Percentiles rank a stretch among this genome's conserved stretches.
phyloP scores from a whole-genome alignment of 2,329 filamentous ascomycete species.

The Biscogniauxia sp. region DNA sequence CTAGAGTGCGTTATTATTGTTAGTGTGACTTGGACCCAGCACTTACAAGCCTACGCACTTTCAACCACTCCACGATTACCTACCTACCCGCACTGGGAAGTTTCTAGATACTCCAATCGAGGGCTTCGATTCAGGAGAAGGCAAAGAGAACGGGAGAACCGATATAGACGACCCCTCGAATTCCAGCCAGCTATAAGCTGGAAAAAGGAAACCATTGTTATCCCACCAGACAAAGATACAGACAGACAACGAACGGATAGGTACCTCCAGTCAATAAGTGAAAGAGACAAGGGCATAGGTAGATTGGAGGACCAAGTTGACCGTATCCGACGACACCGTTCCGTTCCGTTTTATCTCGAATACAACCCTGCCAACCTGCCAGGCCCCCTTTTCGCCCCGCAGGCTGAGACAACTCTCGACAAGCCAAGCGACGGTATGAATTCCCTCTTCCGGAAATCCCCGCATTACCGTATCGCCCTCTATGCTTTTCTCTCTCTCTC shows the following conservation, averaged over 20 bases:
- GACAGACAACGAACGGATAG: neutral
- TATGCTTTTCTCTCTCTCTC: constrained; percentile 6
- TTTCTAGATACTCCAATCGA: neutral
- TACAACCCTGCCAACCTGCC: neutral
- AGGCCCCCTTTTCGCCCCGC: neutral
- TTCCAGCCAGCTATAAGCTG: too few relatives aligned
- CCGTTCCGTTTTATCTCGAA: neutral
- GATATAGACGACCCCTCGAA: neutral
- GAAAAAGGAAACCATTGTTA: too few relatives aligned
- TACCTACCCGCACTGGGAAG: too few relatives aligned
- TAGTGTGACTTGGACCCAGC: too few relatives aligned
- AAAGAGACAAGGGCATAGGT: too few relatives aligned
- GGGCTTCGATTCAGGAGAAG: neutral
- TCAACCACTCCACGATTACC: too few relatives aligned
- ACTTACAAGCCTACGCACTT: too few relatives aligned
- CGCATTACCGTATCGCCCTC: constrained; percentile 8
- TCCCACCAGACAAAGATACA: neutral
- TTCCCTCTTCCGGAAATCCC: constrained; percentile 22
- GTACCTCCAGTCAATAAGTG: neutral
- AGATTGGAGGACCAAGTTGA: neutral
- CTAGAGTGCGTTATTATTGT: too few relatives aligned
- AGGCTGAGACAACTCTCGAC: neutral
- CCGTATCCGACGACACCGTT: neutral
- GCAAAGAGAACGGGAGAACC: neutral
- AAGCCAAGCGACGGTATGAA: constrained; percentile 13